A percentile compares a stretch with the other conserved stretches of the same genome.
Evolutionary conservation across 257 asterid genomes (phyloP).

Genomic region (Nicotiana undulata): DNA sequence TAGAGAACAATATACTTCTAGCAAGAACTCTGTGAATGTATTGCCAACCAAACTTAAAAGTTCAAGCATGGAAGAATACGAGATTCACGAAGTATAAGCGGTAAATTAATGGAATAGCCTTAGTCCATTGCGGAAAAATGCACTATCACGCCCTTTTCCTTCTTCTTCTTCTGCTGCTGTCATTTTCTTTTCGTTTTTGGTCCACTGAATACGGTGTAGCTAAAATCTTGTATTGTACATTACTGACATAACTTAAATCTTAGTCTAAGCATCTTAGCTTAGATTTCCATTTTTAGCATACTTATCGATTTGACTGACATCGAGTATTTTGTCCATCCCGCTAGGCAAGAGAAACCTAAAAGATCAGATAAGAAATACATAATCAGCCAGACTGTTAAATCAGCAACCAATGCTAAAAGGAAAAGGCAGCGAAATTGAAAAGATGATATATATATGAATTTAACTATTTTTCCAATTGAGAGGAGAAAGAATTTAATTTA

Average conservation of each 20-base stretch:
- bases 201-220: background rate
- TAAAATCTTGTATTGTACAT: background rate
- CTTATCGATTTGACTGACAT: constrained; percentile 52
- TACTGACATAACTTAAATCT: background rate
- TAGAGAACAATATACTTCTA: no score
- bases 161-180: background rate
- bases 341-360: constrained; percentile 58
- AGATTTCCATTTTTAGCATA: constrained; percentile 34
- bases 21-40: no score
- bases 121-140: background rate
- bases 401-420: background rate
- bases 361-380: background rate
- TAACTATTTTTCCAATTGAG: no score
- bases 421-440: background rate
- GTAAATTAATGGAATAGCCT: background rate
- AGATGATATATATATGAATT: background rate
- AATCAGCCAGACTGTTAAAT: background rate
- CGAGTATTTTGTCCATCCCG: constrained; percentile 51
- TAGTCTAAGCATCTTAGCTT: background rate
- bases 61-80: no score
- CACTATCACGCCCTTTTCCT: background rate
- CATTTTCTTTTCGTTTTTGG: background rate
- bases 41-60: no score
- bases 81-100: background rate
- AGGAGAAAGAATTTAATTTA: background rate